A percentile compares a stretch with the other conserved stretches of the same genome.
These are phyloP conservation scores for Calocybe gambosa DNA, from an alignment of 1,284 basidiomycete species.

Conservation along the genomic window DNA sequence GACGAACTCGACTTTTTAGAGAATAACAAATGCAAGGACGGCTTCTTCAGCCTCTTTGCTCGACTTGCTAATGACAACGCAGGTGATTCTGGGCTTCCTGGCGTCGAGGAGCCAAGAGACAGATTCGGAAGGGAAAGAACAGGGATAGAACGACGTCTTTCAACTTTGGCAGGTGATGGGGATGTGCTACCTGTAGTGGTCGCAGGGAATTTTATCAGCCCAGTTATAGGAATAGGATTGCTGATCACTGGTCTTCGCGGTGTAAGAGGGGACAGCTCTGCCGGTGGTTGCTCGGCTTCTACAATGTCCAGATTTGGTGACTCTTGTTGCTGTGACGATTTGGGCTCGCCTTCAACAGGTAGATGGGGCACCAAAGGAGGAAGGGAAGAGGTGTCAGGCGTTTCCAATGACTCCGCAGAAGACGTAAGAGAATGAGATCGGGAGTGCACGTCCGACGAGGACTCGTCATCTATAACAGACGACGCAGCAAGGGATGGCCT, in stretches of 20 bases:
- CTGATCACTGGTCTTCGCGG: slow-evolving; percentile 22
- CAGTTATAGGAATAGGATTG: slow-evolving; percentile 24
- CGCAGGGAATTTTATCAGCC: slow-evolving; percentile 32
- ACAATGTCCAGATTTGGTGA: slow-evolving; percentile 15
- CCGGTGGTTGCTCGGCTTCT: slow-evolving; percentile 11
- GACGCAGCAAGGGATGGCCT: slow-evolving; percentile 24
- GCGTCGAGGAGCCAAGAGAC: slow-evolving; percentile 11
- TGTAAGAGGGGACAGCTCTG: slow-evolving; percentile 13
- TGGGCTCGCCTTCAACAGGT: slow-evolving; percentile 23
- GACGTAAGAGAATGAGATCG: slow-evolving; percentile 31
- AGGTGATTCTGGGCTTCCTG: slow-evolving; percentile 9
- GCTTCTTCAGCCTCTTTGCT: slow-evolving; percentile 41
- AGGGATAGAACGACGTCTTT: slow-evolving; percentile 35
- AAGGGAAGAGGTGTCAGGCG: slow-evolving; percentile 34
- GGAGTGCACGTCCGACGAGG: slow-evolving; percentile 20
- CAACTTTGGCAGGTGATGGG: slow-evolving; percentile 22
- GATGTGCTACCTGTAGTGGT: slow-evolving; percentile 14
- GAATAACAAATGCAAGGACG: slow-evolving; percentile 49
- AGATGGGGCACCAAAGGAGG: slow-evolving; percentile 33
- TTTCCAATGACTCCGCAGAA: slow-evolving; percentile 37
- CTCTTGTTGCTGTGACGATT: slow-evolving; percentile 9
- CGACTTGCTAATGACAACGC: slow-evolving; percentile 18
- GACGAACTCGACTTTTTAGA: slow-evolving; percentile 40
- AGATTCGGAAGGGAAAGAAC: slow-evolving; percentile 36
- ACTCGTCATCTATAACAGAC: slow-evolving; percentile 24